phyloP scores from a whole-genome alignment of 345 rosid species.

The Cardamine occulta region DNA sequence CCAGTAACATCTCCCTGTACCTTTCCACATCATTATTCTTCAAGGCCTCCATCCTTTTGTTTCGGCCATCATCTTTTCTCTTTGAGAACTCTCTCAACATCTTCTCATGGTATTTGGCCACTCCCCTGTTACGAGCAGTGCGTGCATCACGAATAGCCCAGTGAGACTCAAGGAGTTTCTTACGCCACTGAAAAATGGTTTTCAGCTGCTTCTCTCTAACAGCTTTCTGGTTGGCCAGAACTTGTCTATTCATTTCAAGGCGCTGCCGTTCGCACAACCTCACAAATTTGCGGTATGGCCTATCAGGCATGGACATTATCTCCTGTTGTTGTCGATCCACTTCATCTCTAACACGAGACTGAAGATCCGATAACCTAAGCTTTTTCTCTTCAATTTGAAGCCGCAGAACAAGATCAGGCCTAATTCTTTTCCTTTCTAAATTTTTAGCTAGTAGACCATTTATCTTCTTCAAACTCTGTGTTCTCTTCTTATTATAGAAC shows the following conservation, averaged over 20 bases:
- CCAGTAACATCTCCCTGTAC: constrained; percentile 97
- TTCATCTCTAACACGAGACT: constrained; percentile 87
- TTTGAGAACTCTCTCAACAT: constrained; percentile 96
- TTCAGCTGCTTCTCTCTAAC: constrained; percentile 91
- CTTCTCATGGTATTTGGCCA: constrained; percentile 98
- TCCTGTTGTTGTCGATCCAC: constrained; percentile 96
- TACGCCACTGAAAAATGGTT: constrained; percentile 98
- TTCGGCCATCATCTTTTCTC: constrained; percentile 93
- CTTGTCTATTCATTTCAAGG: constrained; percentile 86
- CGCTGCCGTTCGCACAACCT: constrained; percentile 97
- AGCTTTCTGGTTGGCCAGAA: constrained; percentile 84
- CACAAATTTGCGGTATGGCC: constrained; percentile 97
- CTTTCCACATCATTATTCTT: constrained; percentile 99
- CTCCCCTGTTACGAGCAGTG: constrained; percentile 96
- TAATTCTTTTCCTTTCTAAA: constrained; percentile 94
- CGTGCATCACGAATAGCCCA: constrained; percentile 99
- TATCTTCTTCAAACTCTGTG: constrained; percentile 83
- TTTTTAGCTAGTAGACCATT: constrained; percentile 76
- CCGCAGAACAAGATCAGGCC: constrained; percentile 97
- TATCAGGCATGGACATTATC: constrained; percentile 98
- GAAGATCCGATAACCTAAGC: constrained; percentile 76
- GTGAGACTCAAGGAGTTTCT: constrained; percentile 96
- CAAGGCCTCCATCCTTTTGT: constrained; percentile 98
- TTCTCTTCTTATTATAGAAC: constrained; percentile 74
- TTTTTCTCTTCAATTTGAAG: constrained; percentile 97